phyloP scores from a whole-genome alignment of 78 protist species.

The Dictyostelium capitatum region DNA sequence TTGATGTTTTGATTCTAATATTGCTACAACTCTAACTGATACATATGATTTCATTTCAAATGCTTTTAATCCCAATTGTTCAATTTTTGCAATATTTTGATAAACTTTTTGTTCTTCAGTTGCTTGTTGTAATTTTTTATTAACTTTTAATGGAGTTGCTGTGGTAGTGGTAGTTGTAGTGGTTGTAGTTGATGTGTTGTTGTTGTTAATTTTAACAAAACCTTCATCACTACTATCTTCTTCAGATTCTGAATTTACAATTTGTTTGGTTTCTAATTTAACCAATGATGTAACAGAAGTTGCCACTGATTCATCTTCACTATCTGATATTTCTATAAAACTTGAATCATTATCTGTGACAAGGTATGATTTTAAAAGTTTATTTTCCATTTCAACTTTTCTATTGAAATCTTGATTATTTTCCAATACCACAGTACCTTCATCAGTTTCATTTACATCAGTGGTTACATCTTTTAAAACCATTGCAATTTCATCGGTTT shows the following conservation, averaged over 20 bases:
- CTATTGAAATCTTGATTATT: neutral
- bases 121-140: too few relatives aligned
- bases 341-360: neutral
- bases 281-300: neutral
- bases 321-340: neutral
- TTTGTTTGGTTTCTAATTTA: neutral
- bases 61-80: slow-evolving; percentile 28
- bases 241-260: neutral
- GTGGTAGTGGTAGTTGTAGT: slow-evolving; percentile 29
- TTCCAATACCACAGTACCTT: slow-evolving; percentile 43
- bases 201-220: neutral
- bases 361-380: neutral
- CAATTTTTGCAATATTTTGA: neutral
- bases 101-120: neutral
- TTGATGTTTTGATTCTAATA: slow-evolving; percentile 58
- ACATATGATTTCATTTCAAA: slow-evolving; percentile 16
- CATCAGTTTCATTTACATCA: slow-evolving; percentile 38
- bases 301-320: slow-evolving; percentile 11
- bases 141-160: neutral
- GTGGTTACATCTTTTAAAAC: slow-evolving; percentile 32
- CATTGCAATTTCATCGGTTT: slow-evolving; percentile 3
- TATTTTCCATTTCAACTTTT: neutral
- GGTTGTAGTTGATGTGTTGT: neutral
- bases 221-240: neutral
- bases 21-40: slow-evolving; percentile 52